These are phyloP conservation scores for Xylaria curta DNA, from an alignment of 495 filamentous ascomycete species.

Conservation along the genomic window DNA sequence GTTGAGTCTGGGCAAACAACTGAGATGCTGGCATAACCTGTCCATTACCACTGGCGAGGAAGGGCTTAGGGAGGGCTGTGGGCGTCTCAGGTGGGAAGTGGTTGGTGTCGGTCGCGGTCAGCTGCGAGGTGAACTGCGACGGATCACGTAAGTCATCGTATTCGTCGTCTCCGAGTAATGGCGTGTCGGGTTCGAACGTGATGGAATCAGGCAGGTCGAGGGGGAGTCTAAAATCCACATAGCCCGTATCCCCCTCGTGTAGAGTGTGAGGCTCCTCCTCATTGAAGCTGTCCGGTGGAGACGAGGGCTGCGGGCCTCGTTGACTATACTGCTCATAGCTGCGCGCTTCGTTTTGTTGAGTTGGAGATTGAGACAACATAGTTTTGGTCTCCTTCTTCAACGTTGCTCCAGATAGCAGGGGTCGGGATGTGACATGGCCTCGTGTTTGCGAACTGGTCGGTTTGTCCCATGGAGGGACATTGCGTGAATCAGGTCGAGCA, in stretches of 20 bases:
- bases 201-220: constrained; percentile 33
- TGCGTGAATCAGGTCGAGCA: constrained; percentile 16
- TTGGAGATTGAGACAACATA: constrained; percentile 48
- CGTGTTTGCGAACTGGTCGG: constrained; percentile 20
- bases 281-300: constrained; percentile 32
- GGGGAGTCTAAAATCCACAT: constrained; percentile 41
- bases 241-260: constrained; percentile 46
- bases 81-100: constrained; percentile 51
- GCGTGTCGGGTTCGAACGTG: constrained; percentile 25
- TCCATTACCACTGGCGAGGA: constrained; percentile 40
- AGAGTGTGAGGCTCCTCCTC: constrained; percentile 34
- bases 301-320: constrained; percentile 29
- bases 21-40: constrained; percentile 51
- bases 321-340: constrained; percentile 49
- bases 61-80: constrained; percentile 47
- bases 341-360: constrained; percentile 52
- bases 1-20: constrained; percentile 53
- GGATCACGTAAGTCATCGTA: not conserved
- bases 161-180: not conserved
- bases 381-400: constrained; percentile 22
- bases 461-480: constrained; percentile 24
- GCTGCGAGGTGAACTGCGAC: constrained; percentile 29
- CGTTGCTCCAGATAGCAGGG: constrained; percentile 12
- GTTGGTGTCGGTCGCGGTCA: constrained; percentile 7
- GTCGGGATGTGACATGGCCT: constrained; percentile 26